These are phyloP conservation scores for Aspergillus pseudoviridinutans DNA, from an alignment of 2,329 filamentous ascomycete genomes.

Conservation along the genomic window DNA sequence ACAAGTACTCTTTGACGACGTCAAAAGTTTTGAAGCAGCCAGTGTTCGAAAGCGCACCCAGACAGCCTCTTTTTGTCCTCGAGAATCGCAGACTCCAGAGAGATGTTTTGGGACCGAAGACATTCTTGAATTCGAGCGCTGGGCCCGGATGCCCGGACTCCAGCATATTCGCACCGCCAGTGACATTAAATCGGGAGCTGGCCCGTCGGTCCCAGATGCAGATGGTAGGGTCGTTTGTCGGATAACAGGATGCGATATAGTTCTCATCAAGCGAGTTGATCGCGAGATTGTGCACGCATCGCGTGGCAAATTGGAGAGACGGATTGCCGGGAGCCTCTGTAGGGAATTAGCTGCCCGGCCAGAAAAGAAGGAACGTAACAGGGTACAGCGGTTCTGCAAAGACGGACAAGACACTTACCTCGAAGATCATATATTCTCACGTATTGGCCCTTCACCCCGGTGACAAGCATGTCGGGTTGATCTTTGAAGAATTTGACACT, in stretches of 20 bases:
- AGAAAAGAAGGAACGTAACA: background rate
- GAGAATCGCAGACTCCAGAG: slow-evolving; percentile 63
- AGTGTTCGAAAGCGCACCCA: slow-evolving; percentile 56
- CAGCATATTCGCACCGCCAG: slow-evolving; percentile 26
- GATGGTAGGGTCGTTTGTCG: slow-evolving; percentile 54
- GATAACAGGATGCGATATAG: slow-evolving; percentile 57
- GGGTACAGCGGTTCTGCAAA: background rate
- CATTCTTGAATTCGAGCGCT: slow-evolving; percentile 55
- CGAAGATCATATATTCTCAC: slow-evolving; percentile 60
- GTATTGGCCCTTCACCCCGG: slow-evolving; percentile 58
- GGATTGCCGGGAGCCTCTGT: slow-evolving; percentile 37
- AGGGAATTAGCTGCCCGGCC: slow-evolving; percentile 4
- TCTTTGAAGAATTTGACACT: slow-evolving; percentile 62
- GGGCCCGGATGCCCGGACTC: slow-evolving; percentile 42
- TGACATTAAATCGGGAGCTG: slow-evolving; percentile 35
- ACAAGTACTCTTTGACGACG: slow-evolving; percentile 48
- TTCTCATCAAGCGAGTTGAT: slow-evolving; percentile 63
- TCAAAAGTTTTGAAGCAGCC: slow-evolving; percentile 58
- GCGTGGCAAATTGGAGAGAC: slow-evolving; percentile 50
- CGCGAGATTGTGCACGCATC: slow-evolving; percentile 60
- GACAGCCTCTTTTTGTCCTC: slow-evolving; percentile 53
- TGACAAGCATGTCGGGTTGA: slow-evolving; percentile 58
- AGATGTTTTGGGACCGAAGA: slow-evolving; percentile 49
- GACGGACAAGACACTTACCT: slow-evolving; percentile 39
- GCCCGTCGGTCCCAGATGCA: slow-evolving; percentile 61